Conservation (phyloP, 305 asterid genomes). For the Caryopteris hybrid region DNA sequence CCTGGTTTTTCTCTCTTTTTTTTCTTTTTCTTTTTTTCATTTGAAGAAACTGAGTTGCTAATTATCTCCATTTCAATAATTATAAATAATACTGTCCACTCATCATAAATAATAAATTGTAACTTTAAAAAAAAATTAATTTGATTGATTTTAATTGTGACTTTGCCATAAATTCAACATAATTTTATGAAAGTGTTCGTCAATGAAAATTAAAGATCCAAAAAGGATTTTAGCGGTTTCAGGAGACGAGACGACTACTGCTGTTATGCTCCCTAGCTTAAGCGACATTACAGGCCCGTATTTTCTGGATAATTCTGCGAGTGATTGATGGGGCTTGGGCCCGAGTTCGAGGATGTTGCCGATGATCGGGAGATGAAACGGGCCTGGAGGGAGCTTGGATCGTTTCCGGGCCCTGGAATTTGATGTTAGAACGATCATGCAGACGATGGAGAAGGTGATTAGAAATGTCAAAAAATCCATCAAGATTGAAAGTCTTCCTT, state of each 20-base stretch:
- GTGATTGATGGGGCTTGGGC: conserved; percentile 26
- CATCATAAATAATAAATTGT: too few relatives aligned
- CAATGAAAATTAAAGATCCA: too few relatives aligned
- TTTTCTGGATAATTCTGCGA: conserved; percentile 26
- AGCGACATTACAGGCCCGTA: conserved; percentile 37
- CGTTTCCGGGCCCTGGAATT: background rate
- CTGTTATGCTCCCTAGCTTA: conserved; percentile 24
- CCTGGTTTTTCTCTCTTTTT: too few relatives aligned
- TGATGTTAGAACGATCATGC: background rate
- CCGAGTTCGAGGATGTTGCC: conserved; percentile 37
- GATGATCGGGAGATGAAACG: conserved; percentile 25
- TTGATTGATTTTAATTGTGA: too few relatives aligned
- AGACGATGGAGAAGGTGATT: background rate
- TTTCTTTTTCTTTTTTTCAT: too few relatives aligned
- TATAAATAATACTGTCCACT: too few relatives aligned
- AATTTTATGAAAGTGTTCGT: too few relatives aligned
- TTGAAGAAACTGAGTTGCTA: too few relatives aligned
- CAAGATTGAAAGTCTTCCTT: background rate
- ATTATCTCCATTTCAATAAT: too few relatives aligned
- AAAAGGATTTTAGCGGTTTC: conserved; percentile 16
- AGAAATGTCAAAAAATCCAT: background rate
- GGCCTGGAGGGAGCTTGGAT: conserved; percentile 38
- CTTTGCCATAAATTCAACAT: too few relatives aligned
- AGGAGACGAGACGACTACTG: conserved; percentile 25
- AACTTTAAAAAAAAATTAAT: too few relatives aligned